phyloP scores from a whole-genome alignment of 495 filamentous ascomycete genomes.

The Neohortaea acidophila region DNA sequence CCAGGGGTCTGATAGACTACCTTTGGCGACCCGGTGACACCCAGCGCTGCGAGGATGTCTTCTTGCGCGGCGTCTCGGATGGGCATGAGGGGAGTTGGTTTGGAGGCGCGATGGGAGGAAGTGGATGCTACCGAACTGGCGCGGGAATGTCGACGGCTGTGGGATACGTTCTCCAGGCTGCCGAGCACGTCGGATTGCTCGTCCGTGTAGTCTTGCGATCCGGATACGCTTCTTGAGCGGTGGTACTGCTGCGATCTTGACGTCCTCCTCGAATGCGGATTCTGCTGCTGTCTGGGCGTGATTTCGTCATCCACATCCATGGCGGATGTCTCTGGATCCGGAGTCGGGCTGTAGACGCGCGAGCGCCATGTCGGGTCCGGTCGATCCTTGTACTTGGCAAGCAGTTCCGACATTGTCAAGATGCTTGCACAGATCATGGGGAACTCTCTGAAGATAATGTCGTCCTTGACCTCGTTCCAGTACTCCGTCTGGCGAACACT shows the following conservation, averaged over 20 bases:
- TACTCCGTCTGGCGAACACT: slow-evolving; percentile 24
- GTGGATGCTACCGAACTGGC: slow-evolving; percentile 5
- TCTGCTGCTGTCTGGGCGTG: not conserved
- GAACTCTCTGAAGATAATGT: slow-evolving; percentile 24
- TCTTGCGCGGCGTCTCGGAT: slow-evolving; percentile 22
- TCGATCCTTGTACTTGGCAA: slow-evolving; percentile 9
- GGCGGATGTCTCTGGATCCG: not conserved
- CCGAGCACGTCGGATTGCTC: slow-evolving; percentile 22
- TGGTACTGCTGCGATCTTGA: slow-evolving; percentile 5
- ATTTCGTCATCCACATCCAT: not conserved
- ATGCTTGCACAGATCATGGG: slow-evolving; percentile 4
- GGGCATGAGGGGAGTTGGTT: slow-evolving; percentile 5
- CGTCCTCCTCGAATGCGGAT: slow-evolving; percentile 1
- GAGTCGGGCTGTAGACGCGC: not conserved
- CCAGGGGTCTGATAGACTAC: slow-evolving; percentile 23
- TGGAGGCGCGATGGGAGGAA: slow-evolving; percentile 1
- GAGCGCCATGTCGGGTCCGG: slow-evolving; percentile 4
- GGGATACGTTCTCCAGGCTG: slow-evolving; percentile 23
- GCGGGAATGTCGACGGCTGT: slow-evolving; percentile 5
- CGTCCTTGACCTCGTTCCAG: slow-evolving; percentile 24
- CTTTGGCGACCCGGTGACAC: slow-evolving; percentile 28
- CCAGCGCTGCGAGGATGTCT: slow-evolving; percentile 25
- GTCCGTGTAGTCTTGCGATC: not conserved
- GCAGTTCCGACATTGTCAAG: slow-evolving; percentile 5
- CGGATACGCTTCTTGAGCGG: not conserved